Conservation (phyloP, 2,329 filamentous ascomycete genomes). For the Ceratocystis papillata region DNA sequence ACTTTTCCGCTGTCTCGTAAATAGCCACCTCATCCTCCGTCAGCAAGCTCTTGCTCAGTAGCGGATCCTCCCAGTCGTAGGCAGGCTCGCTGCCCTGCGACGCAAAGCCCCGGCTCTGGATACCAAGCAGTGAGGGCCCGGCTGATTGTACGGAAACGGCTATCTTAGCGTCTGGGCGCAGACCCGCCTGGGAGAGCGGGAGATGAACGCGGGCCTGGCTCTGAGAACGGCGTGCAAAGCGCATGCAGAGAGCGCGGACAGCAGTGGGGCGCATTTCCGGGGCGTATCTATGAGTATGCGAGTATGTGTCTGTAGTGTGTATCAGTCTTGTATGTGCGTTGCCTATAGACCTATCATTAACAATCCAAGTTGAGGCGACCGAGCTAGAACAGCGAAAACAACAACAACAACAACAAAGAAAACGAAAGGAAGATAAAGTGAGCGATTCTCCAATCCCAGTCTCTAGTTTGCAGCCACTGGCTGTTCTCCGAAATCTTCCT, state of each 20-base stretch:
- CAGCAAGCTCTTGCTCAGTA: constrained; percentile 61
- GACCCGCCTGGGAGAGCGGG: neutral
- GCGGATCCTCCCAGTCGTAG: constrained; percentile 90
- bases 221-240: neutral
- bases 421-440: too few relatives aligned
- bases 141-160: too few relatives aligned
- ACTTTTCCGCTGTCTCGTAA: constrained; percentile 78
- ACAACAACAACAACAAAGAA: too few relatives aligned
- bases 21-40: constrained; percentile 89
- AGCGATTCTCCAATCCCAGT: too few relatives aligned
- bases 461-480: too few relatives aligned
- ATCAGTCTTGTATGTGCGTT: too few relatives aligned
- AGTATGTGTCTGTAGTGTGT: too few relatives aligned
- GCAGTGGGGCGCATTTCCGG: neutral
- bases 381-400: too few relatives aligned
- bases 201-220: neutral
- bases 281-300: neutral
- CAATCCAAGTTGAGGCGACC: too few relatives aligned
- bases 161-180: too few relatives aligned
- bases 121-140: neutral
- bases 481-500: too few relatives aligned
- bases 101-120: neutral
- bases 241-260: neutral
- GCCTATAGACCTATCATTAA: too few relatives aligned
- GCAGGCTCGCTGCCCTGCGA: neutral